Conservation (phyloP, 1,139 yeast genomes). For the Yamadazyma diddensiae region DNA sequence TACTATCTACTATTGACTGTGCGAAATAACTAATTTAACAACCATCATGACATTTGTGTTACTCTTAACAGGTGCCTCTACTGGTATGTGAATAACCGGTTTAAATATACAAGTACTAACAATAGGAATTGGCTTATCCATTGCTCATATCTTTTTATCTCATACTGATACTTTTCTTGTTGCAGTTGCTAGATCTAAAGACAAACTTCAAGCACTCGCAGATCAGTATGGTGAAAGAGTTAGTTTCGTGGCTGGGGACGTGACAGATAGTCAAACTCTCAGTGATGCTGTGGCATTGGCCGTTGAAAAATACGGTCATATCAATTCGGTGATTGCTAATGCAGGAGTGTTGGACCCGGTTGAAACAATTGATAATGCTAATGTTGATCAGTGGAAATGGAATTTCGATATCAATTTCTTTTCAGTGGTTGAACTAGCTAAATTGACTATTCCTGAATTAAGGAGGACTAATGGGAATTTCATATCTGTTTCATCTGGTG, state of each 20-base stretch:
- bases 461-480: conserved; percentile 56
- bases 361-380: conserved; percentile 47
- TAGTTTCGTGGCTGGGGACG: conserved; percentile 64
- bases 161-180: conserved; percentile 47
- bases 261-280: conserved; percentile 39
- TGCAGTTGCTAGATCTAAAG: conserved; percentile 69
- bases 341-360: conserved; percentile 91
- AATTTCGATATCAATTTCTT: conserved; percentile 78
- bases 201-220: conserved; percentile 42
- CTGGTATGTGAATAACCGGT: conserved; percentile 37
- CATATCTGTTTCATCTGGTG: conserved; percentile 84
- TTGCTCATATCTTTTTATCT: conserved; percentile 53
- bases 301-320: conserved; percentile 49
- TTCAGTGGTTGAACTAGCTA: conserved; percentile 64
- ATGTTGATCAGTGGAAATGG: conserved; percentile 56
- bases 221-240: conserved; percentile 48
- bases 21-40: no score
- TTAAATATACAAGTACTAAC: conserved; percentile 1
- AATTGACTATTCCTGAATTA: conserved; percentile 57
- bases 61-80: conserved; percentile 70
- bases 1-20: no score
- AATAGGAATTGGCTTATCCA: conserved; percentile 73
- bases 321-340: conserved; percentile 75
- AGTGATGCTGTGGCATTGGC: conserved; percentile 47
- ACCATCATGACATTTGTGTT: conserved; percentile 11